phyloP scores from a whole-genome alignment of 1,284 basidiomycete species.

The Paramarasmius palmivorus region DNA sequence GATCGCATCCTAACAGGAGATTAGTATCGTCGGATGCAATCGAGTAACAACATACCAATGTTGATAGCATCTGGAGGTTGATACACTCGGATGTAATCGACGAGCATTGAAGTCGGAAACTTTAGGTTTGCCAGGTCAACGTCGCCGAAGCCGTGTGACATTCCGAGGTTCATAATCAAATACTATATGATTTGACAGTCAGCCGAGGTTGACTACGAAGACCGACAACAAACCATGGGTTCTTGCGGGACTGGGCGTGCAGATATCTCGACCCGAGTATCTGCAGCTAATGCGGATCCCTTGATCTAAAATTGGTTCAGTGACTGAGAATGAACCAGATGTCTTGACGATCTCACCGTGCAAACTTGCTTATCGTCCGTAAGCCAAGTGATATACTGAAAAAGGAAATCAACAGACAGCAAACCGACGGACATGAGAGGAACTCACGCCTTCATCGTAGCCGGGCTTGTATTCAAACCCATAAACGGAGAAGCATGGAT shows the following conservation, averaged over 20 bases:
- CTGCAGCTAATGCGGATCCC: slow-evolving; percentile 60
- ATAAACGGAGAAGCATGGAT: not conserved
- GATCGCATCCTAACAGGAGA: slow-evolving; percentile 66
- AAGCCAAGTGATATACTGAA: slow-evolving; percentile 70
- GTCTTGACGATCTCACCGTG: too few relatives aligned
- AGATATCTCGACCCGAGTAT: slow-evolving; percentile 52
- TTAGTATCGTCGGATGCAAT: slow-evolving; percentile 73
- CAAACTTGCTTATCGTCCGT: slow-evolving; percentile 56
- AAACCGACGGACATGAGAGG: not conserved
- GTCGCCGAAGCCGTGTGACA: slow-evolving; percentile 63
- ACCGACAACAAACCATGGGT: slow-evolving; percentile 40
- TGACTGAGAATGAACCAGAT: slow-evolving; percentile 52
- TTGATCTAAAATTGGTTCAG: too few relatives aligned
- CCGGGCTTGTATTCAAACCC: slow-evolving; percentile 4
- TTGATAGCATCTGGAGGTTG: slow-evolving; percentile 55
- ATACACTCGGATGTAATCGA: slow-evolving; percentile 75
- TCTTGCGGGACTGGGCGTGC: slow-evolving; percentile 67
- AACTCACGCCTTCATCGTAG: slow-evolving; percentile 1
- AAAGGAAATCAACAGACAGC: not conserved
- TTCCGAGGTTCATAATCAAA: slow-evolving; percentile 66
- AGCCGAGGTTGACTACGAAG: too few relatives aligned
- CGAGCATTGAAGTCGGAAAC: slow-evolving; percentile 56
- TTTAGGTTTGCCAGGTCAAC: slow-evolving; percentile 51
- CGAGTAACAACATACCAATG: too few relatives aligned
- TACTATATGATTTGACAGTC: slow-evolving; percentile 29